Evolutionary conservation across 2,329 filamentous ascomycete genomes (phyloP), one percentile per base, ranked within the genome.

Genomic region (Ceratocystiopsis brevicomis): DNA sequence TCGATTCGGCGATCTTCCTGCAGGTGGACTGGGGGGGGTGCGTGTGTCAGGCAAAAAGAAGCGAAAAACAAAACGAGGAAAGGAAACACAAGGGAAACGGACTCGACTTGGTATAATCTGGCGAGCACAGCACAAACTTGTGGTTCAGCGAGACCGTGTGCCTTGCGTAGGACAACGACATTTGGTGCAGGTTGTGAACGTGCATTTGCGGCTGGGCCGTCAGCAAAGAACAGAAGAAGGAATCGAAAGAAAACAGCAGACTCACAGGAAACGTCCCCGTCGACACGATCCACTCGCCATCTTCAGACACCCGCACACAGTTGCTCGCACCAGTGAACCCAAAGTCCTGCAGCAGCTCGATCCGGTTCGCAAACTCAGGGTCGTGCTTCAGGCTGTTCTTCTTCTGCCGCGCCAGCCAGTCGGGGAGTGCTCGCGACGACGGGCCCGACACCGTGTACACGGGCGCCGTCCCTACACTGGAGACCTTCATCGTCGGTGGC

Each of bases 201-300:
- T 96, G 90, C 46, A 96, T 93, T 59, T 93, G 84, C 4, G 52
- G 52, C 48, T 53, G 15, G 1, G n/a, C 11, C 10, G 32, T 34
- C 11, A 32, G 11, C 8, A 41, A 3, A 38, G 3, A 17, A 36
- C 13, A 16, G 15, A 6, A 42, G n/a, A 17, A 12, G n/a, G 38
- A 4, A 16, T n/a, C n/a, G n/a, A 39, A 21, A 14, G 33, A 19
- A 30, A 11, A 19, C 2, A 30, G 25, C 8, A 18, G 14, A 48
- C 49, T 36, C 50, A 55, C 51, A 59, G 68, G 74, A 59, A 76
- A 79, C 43, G 74, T 78, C 65, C 85, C 86, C 42, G 87, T 92
- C 54, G 83, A 92, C 83, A 95, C 90, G 37, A 90, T 76, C 87
- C 90, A 98, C 57, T 96, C 80, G 40, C 88, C 88, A 72, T 98